phyloP scores from a whole-genome alignment of 306 rosid species.

The Hippophae gyantsensis region DNA sequence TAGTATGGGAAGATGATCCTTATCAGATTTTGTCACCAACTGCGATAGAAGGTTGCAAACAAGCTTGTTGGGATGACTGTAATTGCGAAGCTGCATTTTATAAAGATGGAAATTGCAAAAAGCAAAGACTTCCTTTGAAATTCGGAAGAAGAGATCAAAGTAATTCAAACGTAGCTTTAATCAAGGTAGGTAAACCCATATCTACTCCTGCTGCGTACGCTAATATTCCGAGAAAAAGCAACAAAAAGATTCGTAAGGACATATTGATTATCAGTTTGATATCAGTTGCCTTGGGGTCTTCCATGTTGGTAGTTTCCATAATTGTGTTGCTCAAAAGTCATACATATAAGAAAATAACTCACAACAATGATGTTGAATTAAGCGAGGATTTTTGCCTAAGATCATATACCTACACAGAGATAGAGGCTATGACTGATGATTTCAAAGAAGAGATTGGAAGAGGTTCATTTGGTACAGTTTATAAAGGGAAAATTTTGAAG shows the following conservation, averaged over 20 bases:
- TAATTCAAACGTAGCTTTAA: background rate
- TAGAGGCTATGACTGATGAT: slow-evolving; percentile 15
- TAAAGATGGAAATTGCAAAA: slow-evolving; percentile 2
- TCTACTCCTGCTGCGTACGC: background rate
- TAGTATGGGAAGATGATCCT: background rate
- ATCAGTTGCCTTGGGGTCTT: slow-evolving; percentile 1
- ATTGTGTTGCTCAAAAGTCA: background rate
- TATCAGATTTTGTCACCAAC: background rate
- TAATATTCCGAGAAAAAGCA: too few species aligned
- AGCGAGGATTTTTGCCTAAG: slow-evolving; percentile 3
- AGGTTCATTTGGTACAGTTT: slow-evolving; percentile 21
- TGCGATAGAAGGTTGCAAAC: slow-evolving; percentile 2
- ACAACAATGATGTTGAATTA: slow-evolving; percentile 1
- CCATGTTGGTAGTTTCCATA: slow-evolving; percentile 2
- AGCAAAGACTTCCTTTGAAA: slow-evolving; percentile 21
- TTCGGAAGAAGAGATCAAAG: background rate
- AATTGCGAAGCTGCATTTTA: slow-evolving; percentile 16
- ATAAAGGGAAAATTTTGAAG: slow-evolving; percentile 8
- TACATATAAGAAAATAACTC: background rate
- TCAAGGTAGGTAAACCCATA: slow-evolving; percentile 11
- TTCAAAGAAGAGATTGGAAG: slow-evolving; percentile 23
- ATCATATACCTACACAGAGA: slow-evolving; percentile 9
- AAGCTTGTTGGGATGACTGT: slow-evolving; percentile 17
- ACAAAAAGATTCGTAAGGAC: background rate
- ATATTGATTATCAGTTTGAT: slow-evolving; percentile 6